phyloP scores from a whole-genome alignment of 83 land plant genomes.

The Thuja plicata region DNA sequence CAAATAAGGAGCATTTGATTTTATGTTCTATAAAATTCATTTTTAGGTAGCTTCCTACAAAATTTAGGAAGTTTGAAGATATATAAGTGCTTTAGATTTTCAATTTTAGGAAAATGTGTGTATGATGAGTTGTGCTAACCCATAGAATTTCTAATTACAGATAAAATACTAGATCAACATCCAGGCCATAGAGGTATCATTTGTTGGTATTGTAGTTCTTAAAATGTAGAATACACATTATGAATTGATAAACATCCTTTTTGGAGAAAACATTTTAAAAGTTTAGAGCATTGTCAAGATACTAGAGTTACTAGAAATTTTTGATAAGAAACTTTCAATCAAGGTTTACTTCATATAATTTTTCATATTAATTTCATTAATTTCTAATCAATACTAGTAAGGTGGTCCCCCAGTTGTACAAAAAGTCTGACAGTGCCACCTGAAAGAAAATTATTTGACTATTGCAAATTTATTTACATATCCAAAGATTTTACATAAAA shows the following conservation, averaged over 20 bases:
- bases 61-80: neutral
- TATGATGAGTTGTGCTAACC: neutral
- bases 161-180: neutral
- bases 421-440: neutral
- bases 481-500: neutral
- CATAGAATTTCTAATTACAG: neutral
- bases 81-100: neutral
- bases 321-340: neutral
- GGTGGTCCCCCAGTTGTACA: neutral
- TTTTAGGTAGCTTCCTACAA: neutral
- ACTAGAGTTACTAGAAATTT: neutral
- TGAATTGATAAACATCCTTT: neutral
- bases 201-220: neutral
- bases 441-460: neutral
- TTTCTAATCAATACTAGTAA: neutral
- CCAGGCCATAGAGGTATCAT: neutral
- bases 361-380: neutral
- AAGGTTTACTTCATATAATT: neutral
- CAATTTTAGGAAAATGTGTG: neutral
- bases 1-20: neutral
- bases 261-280: neutral
- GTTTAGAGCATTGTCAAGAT: neutral
- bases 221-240: neutral
- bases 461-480: neutral
- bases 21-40: neutral